These are phyloP conservation scores for Limnanthes douglasii DNA, from an alignment of 345 rosid genomes.

Conservation along the genomic window DNA sequence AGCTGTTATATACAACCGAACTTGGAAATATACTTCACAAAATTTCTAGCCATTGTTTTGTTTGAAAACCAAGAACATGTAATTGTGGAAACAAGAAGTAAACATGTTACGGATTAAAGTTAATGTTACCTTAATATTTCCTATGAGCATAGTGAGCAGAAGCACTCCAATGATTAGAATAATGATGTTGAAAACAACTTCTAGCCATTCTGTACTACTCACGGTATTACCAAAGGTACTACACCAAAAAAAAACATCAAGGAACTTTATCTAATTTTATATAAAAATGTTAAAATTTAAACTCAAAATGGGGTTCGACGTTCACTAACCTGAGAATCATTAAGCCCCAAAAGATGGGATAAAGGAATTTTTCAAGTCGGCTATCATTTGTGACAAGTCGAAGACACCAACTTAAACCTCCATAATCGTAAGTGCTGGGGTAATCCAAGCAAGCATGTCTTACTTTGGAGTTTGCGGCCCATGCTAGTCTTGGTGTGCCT, in stretches of 20 bases:
- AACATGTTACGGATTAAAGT: background rate
- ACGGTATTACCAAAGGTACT: conserved; percentile 91
- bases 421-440: conserved; percentile 49
- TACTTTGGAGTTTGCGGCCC: conserved; percentile 46
- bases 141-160: conserved; percentile 92
- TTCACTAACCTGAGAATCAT: conserved; percentile 81
- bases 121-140: conserved; percentile 86
- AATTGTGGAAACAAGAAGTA: background rate
- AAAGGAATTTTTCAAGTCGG: conserved; percentile 78
- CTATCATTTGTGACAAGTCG: conserved; percentile 66
- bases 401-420: conserved; percentile 85
- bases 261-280: too few species aligned
- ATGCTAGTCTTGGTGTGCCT: conserved; percentile 30
- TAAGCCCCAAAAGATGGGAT: conserved; percentile 93
- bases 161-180: conserved; percentile 86
- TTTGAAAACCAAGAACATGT: background rate
- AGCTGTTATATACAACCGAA: too few species aligned
- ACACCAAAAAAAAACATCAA: background rate
- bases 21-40: too few species aligned
- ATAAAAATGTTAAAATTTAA: background rate
- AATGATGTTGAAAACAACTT: conserved; percentile 90
- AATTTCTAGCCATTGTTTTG: too few species aligned
- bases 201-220: conserved; percentile 94
- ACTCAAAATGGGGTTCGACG: background rate
- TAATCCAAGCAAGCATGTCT: conserved; percentile 45